Conservation (phyloP, 2,329 filamentous ascomycete species). For the Monascus ruber region DNA sequence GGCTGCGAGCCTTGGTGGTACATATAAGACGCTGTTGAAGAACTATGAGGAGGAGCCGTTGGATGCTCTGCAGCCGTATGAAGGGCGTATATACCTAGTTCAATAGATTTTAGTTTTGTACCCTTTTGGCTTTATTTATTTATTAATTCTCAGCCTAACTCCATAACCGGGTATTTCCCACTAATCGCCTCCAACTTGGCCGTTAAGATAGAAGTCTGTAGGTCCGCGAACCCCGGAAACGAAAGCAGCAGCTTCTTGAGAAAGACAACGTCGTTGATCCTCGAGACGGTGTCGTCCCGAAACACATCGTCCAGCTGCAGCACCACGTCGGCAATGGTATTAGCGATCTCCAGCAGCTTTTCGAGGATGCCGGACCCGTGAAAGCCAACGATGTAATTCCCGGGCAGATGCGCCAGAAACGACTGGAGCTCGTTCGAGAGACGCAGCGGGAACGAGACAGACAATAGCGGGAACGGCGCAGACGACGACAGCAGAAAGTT, state of each 20-base stretch:
- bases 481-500: conserved; percentile 34
- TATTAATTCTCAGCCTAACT: not conserved
- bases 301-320: conserved; percentile 40
- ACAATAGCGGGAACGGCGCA: conserved; percentile 18
- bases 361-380: conserved; percentile 47
- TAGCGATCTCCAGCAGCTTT: conserved; percentile 50
- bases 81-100: too few relatives aligned
- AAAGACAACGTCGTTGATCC: conserved; percentile 45
- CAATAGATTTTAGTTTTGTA: too few relatives aligned
- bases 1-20: conserved; percentile 1
- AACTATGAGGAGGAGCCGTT: too few relatives aligned
- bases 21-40: too few relatives aligned
- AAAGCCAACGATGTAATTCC: conserved; percentile 37
- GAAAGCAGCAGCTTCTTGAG: conserved; percentile 41
- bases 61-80: too few relatives aligned
- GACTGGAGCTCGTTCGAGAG: conserved; percentile 34
- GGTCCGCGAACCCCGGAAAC: conserved; percentile 37
- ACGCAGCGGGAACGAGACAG: conserved; percentile 35
- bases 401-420: conserved; percentile 31
- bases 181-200: conserved; percentile 29
- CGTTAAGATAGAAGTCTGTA: conserved; percentile 34
- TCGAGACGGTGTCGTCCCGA: conserved; percentile 35
- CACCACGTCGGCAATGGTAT: conserved; percentile 48
- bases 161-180: conserved; percentile 10
- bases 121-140: too few relatives aligned